These are phyloP conservation scores for Candida tibetensis DNA, from an alignment of 805 yeast species.

Conservation along the genomic window DNA sequence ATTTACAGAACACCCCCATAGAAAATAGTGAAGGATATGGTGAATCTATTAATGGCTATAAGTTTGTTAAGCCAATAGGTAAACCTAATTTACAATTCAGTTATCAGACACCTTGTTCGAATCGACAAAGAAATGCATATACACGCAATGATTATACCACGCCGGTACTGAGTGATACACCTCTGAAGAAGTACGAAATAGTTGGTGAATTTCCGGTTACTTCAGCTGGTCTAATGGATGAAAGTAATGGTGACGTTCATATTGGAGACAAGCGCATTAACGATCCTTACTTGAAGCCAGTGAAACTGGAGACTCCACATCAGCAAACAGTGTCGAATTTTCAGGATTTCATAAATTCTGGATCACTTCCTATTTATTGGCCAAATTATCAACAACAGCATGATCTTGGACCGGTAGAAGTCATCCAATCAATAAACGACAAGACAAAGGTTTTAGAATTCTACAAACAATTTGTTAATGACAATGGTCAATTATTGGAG, in stretches of 20 bases:
- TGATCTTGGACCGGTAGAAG: slow-evolving; percentile 6
- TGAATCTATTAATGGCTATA: slow-evolving; percentile 39
- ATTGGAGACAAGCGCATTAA: slow-evolving; percentile 38
- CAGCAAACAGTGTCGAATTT: neutral
- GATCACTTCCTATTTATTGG: neutral
- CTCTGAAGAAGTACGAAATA: slow-evolving; percentile 20
- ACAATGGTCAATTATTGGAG: slow-evolving; percentile 16
- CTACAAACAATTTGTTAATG: slow-evolving; percentile 19
- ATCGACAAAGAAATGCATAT: slow-evolving; percentile 10
- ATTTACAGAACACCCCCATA: neutral
- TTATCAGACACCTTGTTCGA: slow-evolving; percentile 16
- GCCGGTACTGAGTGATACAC: neutral
- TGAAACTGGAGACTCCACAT: neutral
- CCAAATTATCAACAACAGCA: slow-evolving; percentile 1
- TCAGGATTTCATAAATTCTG: neutral
- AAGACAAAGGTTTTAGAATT: slow-evolving; percentile 24
- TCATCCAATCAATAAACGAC: slow-evolving; percentile 18
- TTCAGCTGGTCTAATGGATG: slow-evolving; percentile 34
- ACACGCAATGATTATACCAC: slow-evolving; percentile 9
- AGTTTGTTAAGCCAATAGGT: slow-evolving; percentile 34
- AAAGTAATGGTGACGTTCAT: slow-evolving; percentile 29
- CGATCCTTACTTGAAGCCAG: slow-evolving; percentile 25
- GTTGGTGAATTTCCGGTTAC: slow-evolving; percentile 32
- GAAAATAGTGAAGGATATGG: slow-evolving; percentile 29
- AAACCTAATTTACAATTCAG: slow-evolving; percentile 17